These are phyloP conservation scores for Mytilinidion resinicola DNA, from an alignment of 495 filamentous ascomycete species.

Conservation along the genomic window DNA sequence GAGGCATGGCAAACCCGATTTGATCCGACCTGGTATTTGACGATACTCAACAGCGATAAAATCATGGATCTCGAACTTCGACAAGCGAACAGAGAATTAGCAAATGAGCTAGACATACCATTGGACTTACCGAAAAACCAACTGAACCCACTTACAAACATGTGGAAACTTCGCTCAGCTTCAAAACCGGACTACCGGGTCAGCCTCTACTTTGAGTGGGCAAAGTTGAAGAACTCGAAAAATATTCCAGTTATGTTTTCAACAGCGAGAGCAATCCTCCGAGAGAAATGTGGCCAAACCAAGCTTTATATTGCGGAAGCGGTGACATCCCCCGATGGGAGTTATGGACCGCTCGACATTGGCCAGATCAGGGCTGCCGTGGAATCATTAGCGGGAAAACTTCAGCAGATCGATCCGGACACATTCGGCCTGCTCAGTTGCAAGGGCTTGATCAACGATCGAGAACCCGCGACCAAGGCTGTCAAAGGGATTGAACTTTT, in stretches of 20 bases:
- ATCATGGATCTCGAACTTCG: slow-evolving; percentile 17
- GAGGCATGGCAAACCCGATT: slow-evolving; percentile 30
- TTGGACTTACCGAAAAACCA: neutral
- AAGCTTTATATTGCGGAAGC: neutral
- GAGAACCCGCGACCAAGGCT: neutral
- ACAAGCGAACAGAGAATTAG: slow-evolving; percentile 24
- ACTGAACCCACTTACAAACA: neutral
- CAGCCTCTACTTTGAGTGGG: neutral
- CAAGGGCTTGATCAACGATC: neutral
- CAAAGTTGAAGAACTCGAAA: neutral
- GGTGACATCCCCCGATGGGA: neutral
- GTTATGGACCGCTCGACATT: neutral
- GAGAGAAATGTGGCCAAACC: neutral
- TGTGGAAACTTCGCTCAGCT: neutral
- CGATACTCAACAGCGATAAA: too few species aligned
- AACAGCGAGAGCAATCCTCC: neutral
- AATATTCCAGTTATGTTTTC: neutral
- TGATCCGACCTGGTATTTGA: slow-evolving; percentile 35
- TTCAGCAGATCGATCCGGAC: slow-evolving; percentile 3
- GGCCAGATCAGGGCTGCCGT: neutral
- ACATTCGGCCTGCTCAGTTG: slow-evolving; percentile 15
- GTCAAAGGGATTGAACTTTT: neutral
- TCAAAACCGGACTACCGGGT: neutral
- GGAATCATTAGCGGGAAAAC: slow-evolving; percentile 9
- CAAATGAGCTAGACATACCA: neutral